Evolutionary conservation across 208 protist species (phyloP), one percentile per base, ranked within the genome.

Genomic region (Crithidia acanthocephali): DNA sequence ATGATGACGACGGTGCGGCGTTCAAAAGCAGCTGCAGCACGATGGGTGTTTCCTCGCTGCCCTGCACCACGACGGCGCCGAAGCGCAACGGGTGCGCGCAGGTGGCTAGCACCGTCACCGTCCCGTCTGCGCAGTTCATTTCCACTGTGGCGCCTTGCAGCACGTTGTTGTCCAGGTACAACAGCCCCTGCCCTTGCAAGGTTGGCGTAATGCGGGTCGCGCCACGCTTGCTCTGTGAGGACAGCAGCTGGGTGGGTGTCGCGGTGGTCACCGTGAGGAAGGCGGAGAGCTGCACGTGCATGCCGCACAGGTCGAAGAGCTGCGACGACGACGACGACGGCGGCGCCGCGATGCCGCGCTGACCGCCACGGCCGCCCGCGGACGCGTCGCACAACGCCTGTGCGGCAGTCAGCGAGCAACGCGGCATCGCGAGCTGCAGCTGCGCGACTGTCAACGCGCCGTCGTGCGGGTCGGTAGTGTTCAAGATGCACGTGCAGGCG

Each of bases 111-210:
- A 72, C 40, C 10, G 65, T 48, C 8, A 72, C 51, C 4, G 61
- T 20, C 13, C n/a, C 37, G 0, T 40, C 7, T 13, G 9, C 48
- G 15, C 50, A 55, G 51, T 68, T 47, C 32, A 72, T 45, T 48
- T 72, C 59, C 5, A 78, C 64, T 23, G 45, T 37, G 10, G 65
- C 72, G 18, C 62, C 59, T 18, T 68, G 65, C 15, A 78, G 35
- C 20, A 67, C 72, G 25, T 47, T 59, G 51, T 78, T 78, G 35
- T 78, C 72, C 4, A 78, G 6, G 44, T 25, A 55, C 16, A 78
- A 51, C 9, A 78, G 23, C 2, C 57, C 72, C 9, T 27, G 56
- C 9, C 72, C 72, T 20, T 50, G 45, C 18, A 78, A 59, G 20
- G 40, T 56, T 15, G 56, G 22, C 22, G 18, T 2, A 4, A 23